Conservation (phyloP, 805 yeast genomes). For the Alloascoidea africana region DNA sequence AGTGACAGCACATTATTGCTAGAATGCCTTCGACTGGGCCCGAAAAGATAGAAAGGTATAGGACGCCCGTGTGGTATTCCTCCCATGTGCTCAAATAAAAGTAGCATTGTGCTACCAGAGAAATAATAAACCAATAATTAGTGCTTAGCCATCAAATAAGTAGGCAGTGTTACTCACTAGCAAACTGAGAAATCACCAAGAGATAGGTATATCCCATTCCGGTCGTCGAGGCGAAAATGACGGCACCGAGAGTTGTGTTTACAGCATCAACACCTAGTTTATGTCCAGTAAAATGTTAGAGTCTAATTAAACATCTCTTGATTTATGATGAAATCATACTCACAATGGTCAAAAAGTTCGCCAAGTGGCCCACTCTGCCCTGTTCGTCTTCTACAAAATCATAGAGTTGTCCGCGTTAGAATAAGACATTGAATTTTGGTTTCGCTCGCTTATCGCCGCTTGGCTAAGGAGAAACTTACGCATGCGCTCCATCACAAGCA, state of each 20-base stretch:
- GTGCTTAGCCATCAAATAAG: too few species aligned
- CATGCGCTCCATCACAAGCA: slow-evolving; percentile 93
- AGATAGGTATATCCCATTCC: slow-evolving; percentile 54
- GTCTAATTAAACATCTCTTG: too few species aligned
- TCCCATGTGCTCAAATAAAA: slow-evolving; percentile 93
- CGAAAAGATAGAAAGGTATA: slow-evolving; percentile 63
- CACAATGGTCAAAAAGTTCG: slow-evolving; percentile 84
- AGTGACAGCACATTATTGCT: slow-evolving; percentile 37
- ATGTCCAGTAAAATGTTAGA: too few species aligned
- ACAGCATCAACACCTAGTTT: slow-evolving; percentile 27
- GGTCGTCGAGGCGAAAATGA: slow-evolving; percentile 55
- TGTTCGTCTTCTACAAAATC: slow-evolving; percentile 41
- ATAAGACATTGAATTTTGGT: not conserved
- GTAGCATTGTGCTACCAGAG: slow-evolving; percentile 21
- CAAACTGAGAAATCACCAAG: slow-evolving; percentile 47
- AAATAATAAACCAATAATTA: too few species aligned
- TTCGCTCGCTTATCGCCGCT: too few species aligned
- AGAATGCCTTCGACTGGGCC: slow-evolving; percentile 95
- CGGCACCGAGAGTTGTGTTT: slow-evolving; percentile 58
- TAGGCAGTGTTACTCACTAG: too few species aligned
- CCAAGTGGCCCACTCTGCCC: slow-evolving; percentile 94
- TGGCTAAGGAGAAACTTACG: slow-evolving; percentile 20
- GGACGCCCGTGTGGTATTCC: slow-evolving; percentile 77
- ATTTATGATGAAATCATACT: slow-evolving; percentile 31
- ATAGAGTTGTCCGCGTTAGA: not conserved